These are phyloP conservation scores for Russula compacta DNA, from an alignment of 768 basidiomycete species.

Conservation along the genomic window DNA sequence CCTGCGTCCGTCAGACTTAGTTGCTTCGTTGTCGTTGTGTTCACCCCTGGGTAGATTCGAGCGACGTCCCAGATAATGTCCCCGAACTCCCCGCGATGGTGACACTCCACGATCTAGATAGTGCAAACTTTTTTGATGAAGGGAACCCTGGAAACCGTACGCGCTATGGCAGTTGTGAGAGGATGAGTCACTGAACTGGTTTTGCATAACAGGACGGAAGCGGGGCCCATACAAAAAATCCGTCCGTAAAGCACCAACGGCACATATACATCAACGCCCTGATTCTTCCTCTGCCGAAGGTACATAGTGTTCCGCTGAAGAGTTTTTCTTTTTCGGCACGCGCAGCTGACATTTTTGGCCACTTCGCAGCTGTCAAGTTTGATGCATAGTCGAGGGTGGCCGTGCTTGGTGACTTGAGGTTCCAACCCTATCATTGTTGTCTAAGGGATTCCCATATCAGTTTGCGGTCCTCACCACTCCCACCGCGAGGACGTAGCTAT, in stretches of 20 bases:
- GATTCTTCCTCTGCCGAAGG: not conserved
- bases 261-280: not conserved
- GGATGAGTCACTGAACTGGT: not conserved
- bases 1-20: not conserved
- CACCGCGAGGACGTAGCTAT: not conserved
- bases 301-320: not conserved
- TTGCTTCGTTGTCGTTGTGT: not conserved
- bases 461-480: not conserved
- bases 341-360: not conserved
- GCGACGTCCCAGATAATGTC: not conserved
- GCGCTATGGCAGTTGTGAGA: not conserved
- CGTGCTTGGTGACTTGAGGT: not conserved
- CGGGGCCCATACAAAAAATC: constrained; percentile 5
- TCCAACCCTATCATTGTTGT: not conserved
- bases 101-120: constrained; percentile 5
- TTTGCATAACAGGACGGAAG: not conserved
- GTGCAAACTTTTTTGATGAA: constrained; percentile 3
- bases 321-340: not conserved
- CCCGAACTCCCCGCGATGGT: not conserved
- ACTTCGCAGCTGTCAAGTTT: not conserved
- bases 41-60: constrained; percentile 1
- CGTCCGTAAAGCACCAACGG: not conserved
- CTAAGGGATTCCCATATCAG: not conserved
- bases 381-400: not conserved
- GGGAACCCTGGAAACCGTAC: not conserved